Conservation (phyloP, 2,329 filamentous ascomycete genomes). For the Cercospora berteroae region DNA sequence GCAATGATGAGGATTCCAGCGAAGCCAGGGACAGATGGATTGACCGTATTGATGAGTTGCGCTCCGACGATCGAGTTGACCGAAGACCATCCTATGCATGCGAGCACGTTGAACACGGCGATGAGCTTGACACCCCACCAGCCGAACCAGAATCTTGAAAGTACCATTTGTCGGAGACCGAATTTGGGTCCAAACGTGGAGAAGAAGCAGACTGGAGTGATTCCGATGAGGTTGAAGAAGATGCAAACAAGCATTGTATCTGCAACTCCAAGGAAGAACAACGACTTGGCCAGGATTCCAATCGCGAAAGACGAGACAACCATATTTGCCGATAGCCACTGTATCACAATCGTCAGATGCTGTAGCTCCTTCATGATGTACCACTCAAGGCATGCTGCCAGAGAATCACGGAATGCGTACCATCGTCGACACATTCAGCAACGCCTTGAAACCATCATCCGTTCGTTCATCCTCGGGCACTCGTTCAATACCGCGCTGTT, state of each 20-base stretch:
- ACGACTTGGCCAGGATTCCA: constrained; percentile 65
- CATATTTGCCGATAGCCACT: constrained; percentile 79
- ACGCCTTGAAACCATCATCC: constrained; percentile 53
- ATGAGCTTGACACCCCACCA: constrained; percentile 45
- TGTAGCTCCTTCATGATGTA: not conserved
- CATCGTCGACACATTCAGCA: constrained; percentile 69
- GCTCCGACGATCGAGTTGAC: constrained; percentile 79
- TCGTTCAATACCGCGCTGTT: constrained; percentile 73
- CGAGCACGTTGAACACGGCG: constrained; percentile 67
- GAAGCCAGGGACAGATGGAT: constrained; percentile 64
- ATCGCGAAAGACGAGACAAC: constrained; percentile 74
- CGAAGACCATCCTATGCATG: constrained; percentile 71
- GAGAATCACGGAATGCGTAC: constrained; percentile 41
- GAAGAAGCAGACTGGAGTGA: constrained; percentile 71
- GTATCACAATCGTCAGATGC: constrained; percentile 16
- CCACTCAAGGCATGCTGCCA: too few species aligned
- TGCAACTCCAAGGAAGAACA: constrained; percentile 69
- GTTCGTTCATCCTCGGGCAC: constrained; percentile 68
- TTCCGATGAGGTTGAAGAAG: constrained; percentile 73
- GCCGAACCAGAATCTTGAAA: constrained; percentile 76
- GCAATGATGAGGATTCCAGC: constrained; percentile 75
- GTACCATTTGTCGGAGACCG: constrained; percentile 75
- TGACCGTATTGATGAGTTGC: constrained; percentile 73
- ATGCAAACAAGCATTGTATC: constrained; percentile 70
- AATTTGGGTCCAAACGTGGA: constrained; percentile 72